Base-by-base conservation (phyloP, 1,139 yeast genomes). In the Candida frijolesensis region DNA sequence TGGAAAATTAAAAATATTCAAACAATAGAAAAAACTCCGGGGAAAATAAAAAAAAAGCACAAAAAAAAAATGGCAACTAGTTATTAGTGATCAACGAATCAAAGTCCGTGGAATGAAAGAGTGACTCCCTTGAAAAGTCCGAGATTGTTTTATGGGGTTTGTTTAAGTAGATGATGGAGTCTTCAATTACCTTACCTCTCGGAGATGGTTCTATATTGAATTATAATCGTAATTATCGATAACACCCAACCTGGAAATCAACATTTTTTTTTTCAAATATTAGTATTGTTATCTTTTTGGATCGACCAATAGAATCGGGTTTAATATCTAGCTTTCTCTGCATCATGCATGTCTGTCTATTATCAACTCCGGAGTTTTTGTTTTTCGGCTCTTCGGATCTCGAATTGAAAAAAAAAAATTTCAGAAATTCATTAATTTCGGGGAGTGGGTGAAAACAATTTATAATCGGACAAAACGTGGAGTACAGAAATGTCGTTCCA, bases 401-500 rank as follows among this genome's bases (percentile, higher is more conserved):
- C 14, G 34, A n/a, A 11, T 35, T 6, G 18, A 15, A 9, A 14
- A n/a, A 29, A 29, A 29, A 12, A 16, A 14, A 12, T 2, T 19
- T 38, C 10, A 9, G 5, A 35, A 10, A 15, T 15, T 18, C 5
- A 34, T 37, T 38, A 38, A 22, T 38, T 38, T 18, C 12, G 10
- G n/a, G 5, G 14, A 12, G 42, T 38, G 42, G 43, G n/a, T 15
- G 34, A 27, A 15, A 18, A 18, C 8, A 25, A 11, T 35, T 35
- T 10, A 14, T 33, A 14, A 25, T 12, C 40, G 16, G 46, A 43
- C 46, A 43, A 34, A 43, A 43, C 46, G 22, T 43, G 46, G 46
- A 43, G 46, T 43, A 25, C 46, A 43, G 12, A 34, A 42, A 42
- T 42, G 45, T 42, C 45, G 45, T 42, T 32, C 19, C 43, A 15